Conservation (phyloP, 2,329 filamentous ascomycete genomes). For the Pestalotiopsis sp. region DNA sequence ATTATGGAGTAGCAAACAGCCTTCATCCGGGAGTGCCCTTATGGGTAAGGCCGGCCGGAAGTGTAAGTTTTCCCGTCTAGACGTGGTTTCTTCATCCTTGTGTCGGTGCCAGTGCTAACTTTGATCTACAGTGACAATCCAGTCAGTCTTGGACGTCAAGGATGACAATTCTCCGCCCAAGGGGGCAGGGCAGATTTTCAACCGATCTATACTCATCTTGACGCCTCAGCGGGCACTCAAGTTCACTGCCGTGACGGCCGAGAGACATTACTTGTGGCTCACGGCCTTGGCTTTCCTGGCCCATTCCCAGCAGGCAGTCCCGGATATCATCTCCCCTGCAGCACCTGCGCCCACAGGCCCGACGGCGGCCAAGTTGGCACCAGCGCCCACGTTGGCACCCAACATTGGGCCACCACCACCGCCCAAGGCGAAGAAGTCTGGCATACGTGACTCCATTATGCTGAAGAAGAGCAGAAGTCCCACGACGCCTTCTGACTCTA, state of each 20-base stretch:
- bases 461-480: constrained; percentile 76
- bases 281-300: constrained; percentile 94
- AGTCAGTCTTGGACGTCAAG: constrained; percentile 96
- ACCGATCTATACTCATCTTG: constrained; percentile 91
- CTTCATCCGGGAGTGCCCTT: constrained; percentile 81
- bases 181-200: constrained; percentile 69
- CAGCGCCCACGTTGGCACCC: constrained; percentile 36
- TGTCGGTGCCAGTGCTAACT: constrained; percentile 5
- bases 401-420: constrained; percentile 54
- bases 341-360: constrained; percentile 39
- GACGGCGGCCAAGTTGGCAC: constrained; percentile 48
- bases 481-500: constrained; percentile 31
- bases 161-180: constrained; percentile 88
- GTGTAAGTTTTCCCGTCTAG: constrained; percentile 62
- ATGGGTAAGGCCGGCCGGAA: constrained; percentile 95
- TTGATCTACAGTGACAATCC: constrained; percentile 72
- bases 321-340: constrained; percentile 62
- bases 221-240: constrained; percentile 93
- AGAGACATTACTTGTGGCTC: constrained; percentile 93
- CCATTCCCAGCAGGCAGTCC: constrained; percentile 80
- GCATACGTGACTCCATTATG: constrained; percentile 86
- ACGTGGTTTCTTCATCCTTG: neutral
- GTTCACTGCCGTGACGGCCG: constrained; percentile 81
- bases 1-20: constrained; percentile 98
- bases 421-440: constrained; percentile 50